Evolutionary conservation across 148 eudicot genomes (phyloP).

Genomic region (Cornus suecica): DNA sequence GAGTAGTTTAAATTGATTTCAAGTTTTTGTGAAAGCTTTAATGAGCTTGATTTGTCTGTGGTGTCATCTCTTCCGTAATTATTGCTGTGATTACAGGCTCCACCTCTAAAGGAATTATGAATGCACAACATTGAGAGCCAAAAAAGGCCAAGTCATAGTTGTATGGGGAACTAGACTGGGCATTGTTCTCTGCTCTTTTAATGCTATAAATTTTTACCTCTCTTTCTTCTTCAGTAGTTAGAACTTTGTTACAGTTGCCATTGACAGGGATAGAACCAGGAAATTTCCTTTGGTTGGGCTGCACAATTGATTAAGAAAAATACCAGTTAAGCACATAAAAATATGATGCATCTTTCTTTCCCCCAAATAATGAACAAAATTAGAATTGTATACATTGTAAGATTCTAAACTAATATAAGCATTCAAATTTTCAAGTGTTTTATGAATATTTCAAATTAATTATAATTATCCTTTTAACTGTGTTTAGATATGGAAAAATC

Average conservation of each 20-base stretch:
- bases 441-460: no score
- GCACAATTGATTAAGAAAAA: not conserved
- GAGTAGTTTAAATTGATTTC: not conserved
- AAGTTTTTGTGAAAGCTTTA: no score
- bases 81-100: not conserved
- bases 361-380: no score
- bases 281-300: not conserved
- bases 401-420: not conserved
- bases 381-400: not conserved
- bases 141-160: not conserved
- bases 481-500: no score
- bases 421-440: not conserved
- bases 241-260: not conserved
- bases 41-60: no score
- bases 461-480: not conserved
- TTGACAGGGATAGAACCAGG: not conserved
- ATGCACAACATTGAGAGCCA: not conserved
- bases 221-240: not conserved
- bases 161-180: not conserved
- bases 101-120: not conserved
- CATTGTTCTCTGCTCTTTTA: not conserved
- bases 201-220: not conserved
- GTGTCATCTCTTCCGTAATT: not conserved
- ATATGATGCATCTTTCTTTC: no score
- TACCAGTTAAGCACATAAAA: not conserved